Percentiles rank a stretch among this genome's conserved stretches.
phyloP scores from a whole-genome alignment of 768 basidiomycete genomes.

The Amanita rubescens region DNA sequence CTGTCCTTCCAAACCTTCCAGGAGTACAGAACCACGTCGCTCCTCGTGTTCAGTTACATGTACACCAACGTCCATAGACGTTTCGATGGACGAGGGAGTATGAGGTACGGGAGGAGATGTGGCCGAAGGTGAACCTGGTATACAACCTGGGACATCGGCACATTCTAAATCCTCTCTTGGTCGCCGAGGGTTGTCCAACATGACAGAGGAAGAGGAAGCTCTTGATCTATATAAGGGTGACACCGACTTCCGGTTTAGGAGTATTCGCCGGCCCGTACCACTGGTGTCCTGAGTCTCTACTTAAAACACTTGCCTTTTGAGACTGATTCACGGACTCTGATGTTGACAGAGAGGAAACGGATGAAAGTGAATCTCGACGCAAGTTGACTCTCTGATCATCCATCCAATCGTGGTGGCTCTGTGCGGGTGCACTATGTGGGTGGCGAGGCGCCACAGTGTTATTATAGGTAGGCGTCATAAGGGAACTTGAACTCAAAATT shows the following conservation, averaged over 20 bases:
- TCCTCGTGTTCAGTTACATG: slow-evolving; percentile 21
- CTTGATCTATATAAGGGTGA: slow-evolving; percentile 58
- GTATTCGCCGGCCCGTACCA: slow-evolving; percentile 46
- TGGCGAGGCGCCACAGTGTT: slow-evolving; percentile 21
- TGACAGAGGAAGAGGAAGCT: slow-evolving; percentile 35
- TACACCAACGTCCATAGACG: slow-evolving; percentile 10
- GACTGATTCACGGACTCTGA: slow-evolving; percentile 36
- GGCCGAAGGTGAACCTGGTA: slow-evolving; percentile 13
- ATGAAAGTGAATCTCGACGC: slow-evolving; percentile 54
- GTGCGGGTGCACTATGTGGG: slow-evolving; percentile 26
- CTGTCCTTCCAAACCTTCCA: slow-evolving; percentile 16
- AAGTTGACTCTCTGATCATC: slow-evolving; percentile 37
- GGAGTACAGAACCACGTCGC: slow-evolving; percentile 23
- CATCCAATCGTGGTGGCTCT: slow-evolving; percentile 37
- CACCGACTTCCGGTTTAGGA: slow-evolving; percentile 57
- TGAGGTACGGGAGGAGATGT: slow-evolving; percentile 31
- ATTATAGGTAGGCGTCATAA: slow-evolving; percentile 27
- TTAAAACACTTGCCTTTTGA: slow-evolving; percentile 33
- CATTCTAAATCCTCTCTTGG: background rate
- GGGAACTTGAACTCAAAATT: slow-evolving; percentile 46
- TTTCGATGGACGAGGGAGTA: slow-evolving; percentile 16
- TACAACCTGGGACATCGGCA: background rate
- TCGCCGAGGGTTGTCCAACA: slow-evolving; percentile 16
- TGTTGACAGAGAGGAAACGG: slow-evolving; percentile 55
- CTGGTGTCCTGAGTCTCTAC: slow-evolving; percentile 49